Base-by-base conservation (phyloP, 768 basidiomycete genomes). In the Lactifluus volemus region DNA sequence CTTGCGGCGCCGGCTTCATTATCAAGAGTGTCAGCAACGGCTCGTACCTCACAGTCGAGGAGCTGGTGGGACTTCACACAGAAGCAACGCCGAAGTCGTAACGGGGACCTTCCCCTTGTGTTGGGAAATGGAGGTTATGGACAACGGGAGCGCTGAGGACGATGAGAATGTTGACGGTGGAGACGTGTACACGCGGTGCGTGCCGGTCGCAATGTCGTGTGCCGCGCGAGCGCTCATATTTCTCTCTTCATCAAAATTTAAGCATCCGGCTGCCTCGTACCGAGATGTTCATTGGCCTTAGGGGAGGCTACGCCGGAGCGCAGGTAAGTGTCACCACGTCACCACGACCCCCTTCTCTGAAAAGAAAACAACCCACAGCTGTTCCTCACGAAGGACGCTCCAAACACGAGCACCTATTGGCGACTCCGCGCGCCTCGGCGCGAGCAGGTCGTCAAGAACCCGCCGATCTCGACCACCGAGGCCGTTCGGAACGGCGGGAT, bases 111-210 rank as follows among this genome's bases (percentile, higher is more conserved):
- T 65, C 57, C 65, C 65, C 10, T 58, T 55, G 45, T 62, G 63
- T 11, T 66, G 65, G 65, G 65, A 66, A 38, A 55, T 65, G 55
- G 65, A 66, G 25, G 42, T 65, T 53, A 57, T 63, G 61, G 56
- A 52, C 36, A 53, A 65, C 21, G 58, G 53, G 36, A 58, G 39
- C 45, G 34, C 49, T 3, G 63, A 58, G 7, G 63, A 59, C 11
- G 60, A 21, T 3, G 65, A 66, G 7, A 60, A 59, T 36, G 59
- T 36, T 25, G 42, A 63, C 7, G 60, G 25, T 25, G 25, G 45
- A 1, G 65, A 62, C 32, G 53, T 65, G 29, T 61, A 61, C 21
- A 55, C 59, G 15, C 53, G 65, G 65, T 66, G 32, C 7, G 60
- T 58, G 12, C 2, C 39, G 4, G 32, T 14, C n/a, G n/a, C 15